Evolutionary conservation across 371 early-diverging fungal genomes (phyloP), one percentile per base, ranked within the genome.

Genomic region (Mortierella sp.): DNA sequence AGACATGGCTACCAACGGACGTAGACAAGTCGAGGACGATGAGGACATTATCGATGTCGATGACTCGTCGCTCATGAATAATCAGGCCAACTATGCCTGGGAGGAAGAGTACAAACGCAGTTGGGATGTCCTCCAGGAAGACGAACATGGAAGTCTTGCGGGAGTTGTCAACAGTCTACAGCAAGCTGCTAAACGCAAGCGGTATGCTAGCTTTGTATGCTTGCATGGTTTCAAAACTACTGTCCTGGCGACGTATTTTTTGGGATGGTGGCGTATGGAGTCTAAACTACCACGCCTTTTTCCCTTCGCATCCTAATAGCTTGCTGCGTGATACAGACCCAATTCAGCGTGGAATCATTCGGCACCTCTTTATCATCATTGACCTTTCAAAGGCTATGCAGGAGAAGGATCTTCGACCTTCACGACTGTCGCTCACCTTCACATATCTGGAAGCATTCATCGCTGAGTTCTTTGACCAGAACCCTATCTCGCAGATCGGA

Each of bases 81-180:
- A 85, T 79, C 86, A 85, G 77, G 86, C 86, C 52, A 82, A 82
- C 79, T 97, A 97, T 78, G 91, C 97, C 57, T 99, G 99, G 99
- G 98, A 98, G 89, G 97, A 95, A 83, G 96, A 96, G 80, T 99
- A 97, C 92, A 98, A 97, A 87, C 94, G 98, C 70, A 94, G 95
- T 85, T 99, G 99, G 99, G 99, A 99, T 87, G 94, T 94, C 26
- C 90, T 98, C 45, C 96, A 97, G 84, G 98, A 98, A 83, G 98
- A 98, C 88, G 95, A 96, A 65, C 92, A 93, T 80, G 99, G 98
- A 63, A 94, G 95, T 74, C 84, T 98, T 44, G 92, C 94, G 63
- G 94, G 94, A 77, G 93, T 93, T 1, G 96, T 98, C 31, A 92
- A 92, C 45, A 92, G 91, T 70, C 88, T 97, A 78, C 94, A 96